Percentiles rank a stretch among this genome's conserved stretches.
These are phyloP conservation scores for Chionographis japonica DNA, from an alignment of 106 monocot genomes.

Conservation along the genomic window DNA sequence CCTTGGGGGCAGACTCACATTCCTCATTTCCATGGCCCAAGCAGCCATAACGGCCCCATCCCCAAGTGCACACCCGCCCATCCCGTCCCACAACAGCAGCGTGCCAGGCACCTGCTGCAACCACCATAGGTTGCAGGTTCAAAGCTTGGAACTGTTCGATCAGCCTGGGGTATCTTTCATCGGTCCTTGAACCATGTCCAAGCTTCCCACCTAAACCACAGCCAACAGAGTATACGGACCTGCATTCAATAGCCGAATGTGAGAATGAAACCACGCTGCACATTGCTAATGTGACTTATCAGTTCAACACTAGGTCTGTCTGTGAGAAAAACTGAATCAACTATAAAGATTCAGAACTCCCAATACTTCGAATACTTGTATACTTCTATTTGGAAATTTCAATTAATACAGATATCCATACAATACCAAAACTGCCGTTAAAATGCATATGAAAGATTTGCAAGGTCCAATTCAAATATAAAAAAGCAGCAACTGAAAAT, in stretches of 20 bases:
- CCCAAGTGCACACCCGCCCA: slow-evolving; percentile 53
- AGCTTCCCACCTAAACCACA: slow-evolving; percentile 57
- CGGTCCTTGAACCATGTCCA: slow-evolving; percentile 48
- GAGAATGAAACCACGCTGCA: too few species aligned
- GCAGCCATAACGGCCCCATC: slow-evolving; percentile 57
- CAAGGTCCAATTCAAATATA: too few species aligned
- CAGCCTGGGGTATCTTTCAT: slow-evolving; percentile 40
- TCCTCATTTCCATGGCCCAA: slow-evolving; percentile 55
- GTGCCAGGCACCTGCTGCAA: slow-evolving; percentile 57
- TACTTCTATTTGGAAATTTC: too few species aligned
- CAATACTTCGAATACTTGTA: too few species aligned
- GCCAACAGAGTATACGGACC: slow-evolving; percentile 57
- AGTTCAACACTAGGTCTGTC: too few species aligned
- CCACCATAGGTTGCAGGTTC: slow-evolving; percentile 46
- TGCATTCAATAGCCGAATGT: slow-evolving; percentile 1
- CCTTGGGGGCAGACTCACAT: slow-evolving; percentile 44
- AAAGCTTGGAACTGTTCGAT: slow-evolving; percentile 36
- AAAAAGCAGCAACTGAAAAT: too few species aligned
- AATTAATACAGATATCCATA: too few species aligned
- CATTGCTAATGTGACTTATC: too few species aligned
- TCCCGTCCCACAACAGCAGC: slow-evolving; percentile 49
- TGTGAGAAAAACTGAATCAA: too few species aligned
- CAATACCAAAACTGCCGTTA: too few species aligned
- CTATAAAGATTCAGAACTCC: too few species aligned
- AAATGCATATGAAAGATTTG: too few species aligned